Evolutionary conservation across 2,329 filamentous ascomycete genomes (phyloP), one percentile per base, ranked within the genome.

Genomic region (Penicillium rolfsii): DNA sequence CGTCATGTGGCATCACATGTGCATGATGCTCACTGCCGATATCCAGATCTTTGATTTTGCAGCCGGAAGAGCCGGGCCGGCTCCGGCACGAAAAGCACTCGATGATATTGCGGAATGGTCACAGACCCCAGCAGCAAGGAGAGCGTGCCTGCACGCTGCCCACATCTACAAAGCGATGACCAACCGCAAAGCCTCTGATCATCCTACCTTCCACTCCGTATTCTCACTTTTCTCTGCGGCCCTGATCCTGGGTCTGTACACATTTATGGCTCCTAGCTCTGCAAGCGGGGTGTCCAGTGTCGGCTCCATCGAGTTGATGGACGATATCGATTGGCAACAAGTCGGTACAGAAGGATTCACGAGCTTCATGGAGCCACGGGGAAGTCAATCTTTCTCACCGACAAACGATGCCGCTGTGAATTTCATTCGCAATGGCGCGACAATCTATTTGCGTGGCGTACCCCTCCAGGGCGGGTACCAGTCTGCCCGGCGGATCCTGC

Each of bases 1-100:
- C 1, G 74, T 84, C 3, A 77, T 83, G 40, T 85, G 83, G 83
- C 82, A 85, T 63, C 79, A 80, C 46, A 79, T 83, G 56, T 83
- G 81, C 64, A 82, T 84, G 77, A 79, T 78, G 64, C 75, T 84
- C 2, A 80, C 81, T 0, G 78, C 82, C 3, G 83, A 84, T 58
- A 78, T 83, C 8, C 81, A 82, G 52, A 79, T 83, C 30, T 84
- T 85, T 58, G 81, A 84, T 58, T 71, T 83, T 16, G 82, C 82
- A 5, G 82, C 82, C 11, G 82, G 82, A 5, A 80, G 82, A 41
- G 74, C 77, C 3, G 83, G 82, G 3, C 77, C 82, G 0, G 73
- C 64, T 2, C 78, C 80, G 14, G 83, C 81, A 5, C 76, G 77
- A 4, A 78, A 79, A 48, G 82, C 83, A 1, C 73, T 84, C 0